A percentile compares a stretch with the other conserved stretches of the same genome.
These are phyloP conservation scores for Talaromyces nanjingensis DNA, from an alignment of 495 filamentous ascomycete species.

Conservation along the genomic window DNA sequence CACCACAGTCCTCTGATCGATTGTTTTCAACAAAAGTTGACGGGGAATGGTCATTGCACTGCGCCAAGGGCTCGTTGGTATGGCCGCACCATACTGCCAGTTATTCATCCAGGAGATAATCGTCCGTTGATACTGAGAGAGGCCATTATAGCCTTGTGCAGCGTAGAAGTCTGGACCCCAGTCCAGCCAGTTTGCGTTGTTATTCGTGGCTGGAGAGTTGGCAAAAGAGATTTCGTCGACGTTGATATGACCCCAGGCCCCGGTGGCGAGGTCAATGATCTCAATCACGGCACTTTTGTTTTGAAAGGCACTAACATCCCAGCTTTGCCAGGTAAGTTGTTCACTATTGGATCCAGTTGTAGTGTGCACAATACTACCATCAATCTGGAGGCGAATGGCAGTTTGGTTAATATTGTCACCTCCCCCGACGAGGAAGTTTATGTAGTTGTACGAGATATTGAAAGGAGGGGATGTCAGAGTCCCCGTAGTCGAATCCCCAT, in stretches of 20 bases:
- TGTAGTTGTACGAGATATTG: neutral
- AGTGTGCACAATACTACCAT: neutral
- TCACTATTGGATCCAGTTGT: slow-evolving; percentile 3
- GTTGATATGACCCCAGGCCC: slow-evolving; percentile 17
- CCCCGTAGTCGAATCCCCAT: neutral
- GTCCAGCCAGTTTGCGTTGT: slow-evolving; percentile 35
- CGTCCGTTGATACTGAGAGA: slow-evolving; percentile 28
- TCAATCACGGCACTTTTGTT: slow-evolving; percentile 13
- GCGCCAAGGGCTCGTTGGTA: slow-evolving; percentile 42
- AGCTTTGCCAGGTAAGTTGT: slow-evolving; percentile 1
- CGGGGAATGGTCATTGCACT: slow-evolving; percentile 45
- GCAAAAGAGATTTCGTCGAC: slow-evolving; percentile 9
- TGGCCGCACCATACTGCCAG: slow-evolving; percentile 48
- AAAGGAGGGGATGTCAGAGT: slow-evolving; percentile 2
- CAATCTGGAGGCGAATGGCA: neutral
- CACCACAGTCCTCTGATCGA: slow-evolving; percentile 13
- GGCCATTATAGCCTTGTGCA: slow-evolving; percentile 44
- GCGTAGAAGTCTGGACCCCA: slow-evolving; percentile 56
- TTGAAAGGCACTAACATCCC: slow-evolving; percentile 1
- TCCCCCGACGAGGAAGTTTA: slow-evolving; percentile 1
- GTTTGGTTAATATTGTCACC: slow-evolving; percentile 1
- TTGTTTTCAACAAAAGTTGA: slow-evolving; percentile 24
- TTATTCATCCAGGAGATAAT: slow-evolving; percentile 54
- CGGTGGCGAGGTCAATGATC: slow-evolving; percentile 14
- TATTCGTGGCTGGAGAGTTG: neutral